Evolutionary conservation across 148 eudicot genomes (phyloP).

Genomic region (Oxyria digyna): DNA sequence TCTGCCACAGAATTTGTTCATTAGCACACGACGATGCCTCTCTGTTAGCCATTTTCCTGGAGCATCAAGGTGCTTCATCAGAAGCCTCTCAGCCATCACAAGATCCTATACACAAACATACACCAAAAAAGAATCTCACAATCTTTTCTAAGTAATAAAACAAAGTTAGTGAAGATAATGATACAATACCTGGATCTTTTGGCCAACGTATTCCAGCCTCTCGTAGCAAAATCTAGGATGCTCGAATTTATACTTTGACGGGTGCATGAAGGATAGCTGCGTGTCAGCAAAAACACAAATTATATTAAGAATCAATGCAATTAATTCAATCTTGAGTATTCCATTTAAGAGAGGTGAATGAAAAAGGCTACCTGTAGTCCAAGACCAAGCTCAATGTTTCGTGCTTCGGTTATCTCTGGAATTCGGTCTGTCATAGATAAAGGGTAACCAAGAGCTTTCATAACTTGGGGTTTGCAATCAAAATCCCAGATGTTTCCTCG

Average conservation of each 20-base stretch:
- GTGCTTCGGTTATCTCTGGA: conserved; percentile 88
- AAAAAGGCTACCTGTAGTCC: conserved; percentile 66
- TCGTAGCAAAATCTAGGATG: conserved; percentile 97
- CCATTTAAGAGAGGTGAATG: neutral
- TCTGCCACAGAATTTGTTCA: conserved; percentile 95
- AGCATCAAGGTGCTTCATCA: conserved; percentile 94
- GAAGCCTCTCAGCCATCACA: conserved; percentile 93
- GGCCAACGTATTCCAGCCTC: conserved; percentile 91
- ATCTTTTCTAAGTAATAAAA: neutral
- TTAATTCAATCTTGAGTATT: neutral
- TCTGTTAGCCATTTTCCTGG: conserved; percentile 83
- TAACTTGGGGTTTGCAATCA: conserved; percentile 78
- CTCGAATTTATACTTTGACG: conserved; percentile 83
- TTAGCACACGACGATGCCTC: conserved; percentile 65
- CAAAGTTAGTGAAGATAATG: neutral
- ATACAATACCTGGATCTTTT: conserved; percentile 79
- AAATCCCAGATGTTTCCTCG: conserved; percentile 98
- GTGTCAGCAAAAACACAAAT: neutral
- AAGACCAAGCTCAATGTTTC: conserved; percentile 95
- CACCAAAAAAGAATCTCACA: neutral
- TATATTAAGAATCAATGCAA: neutral
- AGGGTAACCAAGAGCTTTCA: conserved; percentile 72
- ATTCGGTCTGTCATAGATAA: conserved; percentile 52
- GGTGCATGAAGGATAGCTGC: conserved; percentile 88
- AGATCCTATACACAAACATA: conserved; percentile 52